Evolutionary conservation across 306 rosid species (phyloP).

Genomic region (Acacia acuminata): DNA sequence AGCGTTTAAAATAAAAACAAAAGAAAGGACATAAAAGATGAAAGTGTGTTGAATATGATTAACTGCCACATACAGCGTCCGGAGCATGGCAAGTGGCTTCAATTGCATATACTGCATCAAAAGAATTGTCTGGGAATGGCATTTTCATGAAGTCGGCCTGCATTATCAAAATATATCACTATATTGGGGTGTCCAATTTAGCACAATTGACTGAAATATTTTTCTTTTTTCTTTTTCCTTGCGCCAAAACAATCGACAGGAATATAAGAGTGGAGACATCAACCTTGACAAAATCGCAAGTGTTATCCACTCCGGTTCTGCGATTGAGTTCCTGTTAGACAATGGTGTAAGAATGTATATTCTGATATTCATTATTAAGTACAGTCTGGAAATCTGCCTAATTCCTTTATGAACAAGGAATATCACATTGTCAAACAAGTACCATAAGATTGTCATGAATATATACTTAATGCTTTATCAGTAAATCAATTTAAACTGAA

Average conservation of each 20-base stretch:
- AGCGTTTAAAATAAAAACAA: conserved; percentile 32
- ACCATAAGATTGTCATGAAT: neutral
- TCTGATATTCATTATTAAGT: neutral
- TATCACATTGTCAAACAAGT: neutral
- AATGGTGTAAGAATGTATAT: conserved; percentile 11
- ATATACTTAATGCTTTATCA: neutral
- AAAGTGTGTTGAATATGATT: conserved; percentile 1
- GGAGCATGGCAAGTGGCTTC: conserved; percentile 99
- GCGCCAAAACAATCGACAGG: neutral
- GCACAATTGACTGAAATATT: conserved; percentile 1
- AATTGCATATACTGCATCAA: conserved; percentile 95
- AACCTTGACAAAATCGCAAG: conserved; percentile 76
- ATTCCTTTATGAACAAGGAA: conserved; percentile 12
- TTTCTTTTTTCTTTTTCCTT: too few species aligned
- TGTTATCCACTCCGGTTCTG: conserved; percentile 52
- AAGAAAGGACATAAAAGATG: neutral
- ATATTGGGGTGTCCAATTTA: neutral
- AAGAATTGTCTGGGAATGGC: conserved; percentile 79
- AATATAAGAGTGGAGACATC: conserved; percentile 12
- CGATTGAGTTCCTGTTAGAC: conserved; percentile 61
- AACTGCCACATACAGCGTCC: conserved; percentile 60
- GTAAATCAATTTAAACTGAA: neutral
- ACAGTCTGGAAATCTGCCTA: neutral
- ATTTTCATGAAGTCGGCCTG: conserved; percentile 99
- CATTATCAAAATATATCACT: conserved; percentile 29